Evolutionary conservation across 768 basidiomycete genomes (phyloP).

Genomic region (Harrya chromipes): DNA sequence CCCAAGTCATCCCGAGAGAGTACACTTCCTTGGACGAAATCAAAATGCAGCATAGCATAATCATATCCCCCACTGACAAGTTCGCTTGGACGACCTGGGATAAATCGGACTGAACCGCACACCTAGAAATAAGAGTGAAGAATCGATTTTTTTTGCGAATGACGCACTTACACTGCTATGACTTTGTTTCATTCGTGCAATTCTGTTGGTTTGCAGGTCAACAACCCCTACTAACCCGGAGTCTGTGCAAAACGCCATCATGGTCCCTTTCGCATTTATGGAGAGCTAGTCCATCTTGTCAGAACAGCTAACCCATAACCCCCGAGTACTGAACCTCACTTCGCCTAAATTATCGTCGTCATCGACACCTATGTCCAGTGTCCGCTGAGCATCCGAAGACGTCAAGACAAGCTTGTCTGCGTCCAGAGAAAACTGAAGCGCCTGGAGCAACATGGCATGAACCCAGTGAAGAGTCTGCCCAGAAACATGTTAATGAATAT

Average conservation of each 20-base stretch:
- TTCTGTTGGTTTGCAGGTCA: constrained; percentile 47
- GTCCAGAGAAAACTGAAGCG: constrained; percentile 44
- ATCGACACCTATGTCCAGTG: constrained; percentile 46
- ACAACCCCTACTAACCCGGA: constrained; percentile 65
- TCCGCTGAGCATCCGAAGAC: constrained; percentile 44
- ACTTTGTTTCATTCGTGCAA: constrained; percentile 56
- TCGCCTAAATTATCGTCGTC: constrained; percentile 66
- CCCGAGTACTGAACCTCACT: constrained; percentile 36
- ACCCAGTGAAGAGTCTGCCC: neutral
- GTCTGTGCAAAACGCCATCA: constrained; percentile 68
- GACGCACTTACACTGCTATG: constrained; percentile 57
- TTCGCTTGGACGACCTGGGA: constrained; percentile 68
- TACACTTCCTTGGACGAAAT: constrained; percentile 51
- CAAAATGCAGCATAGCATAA: constrained; percentile 62
- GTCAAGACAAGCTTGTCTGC: constrained; percentile 52
- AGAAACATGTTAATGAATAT: neutral
- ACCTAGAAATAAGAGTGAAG: constrained; percentile 45
- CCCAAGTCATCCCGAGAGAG: constrained; percentile 61
- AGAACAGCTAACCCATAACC: constrained; percentile 24
- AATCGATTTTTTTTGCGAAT: neutral
- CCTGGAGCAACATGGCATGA: constrained; percentile 10
- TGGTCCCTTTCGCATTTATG: constrained; percentile 49
- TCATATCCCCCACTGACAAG: constrained; percentile 80
- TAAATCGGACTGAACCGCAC: constrained; percentile 65
- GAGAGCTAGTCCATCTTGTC: constrained; percentile 53